These are phyloP conservation scores for Anthoceros angustus DNA, from an alignment of 225 moss, liverwort and hornwort species.

Conservation along the genomic window DNA sequence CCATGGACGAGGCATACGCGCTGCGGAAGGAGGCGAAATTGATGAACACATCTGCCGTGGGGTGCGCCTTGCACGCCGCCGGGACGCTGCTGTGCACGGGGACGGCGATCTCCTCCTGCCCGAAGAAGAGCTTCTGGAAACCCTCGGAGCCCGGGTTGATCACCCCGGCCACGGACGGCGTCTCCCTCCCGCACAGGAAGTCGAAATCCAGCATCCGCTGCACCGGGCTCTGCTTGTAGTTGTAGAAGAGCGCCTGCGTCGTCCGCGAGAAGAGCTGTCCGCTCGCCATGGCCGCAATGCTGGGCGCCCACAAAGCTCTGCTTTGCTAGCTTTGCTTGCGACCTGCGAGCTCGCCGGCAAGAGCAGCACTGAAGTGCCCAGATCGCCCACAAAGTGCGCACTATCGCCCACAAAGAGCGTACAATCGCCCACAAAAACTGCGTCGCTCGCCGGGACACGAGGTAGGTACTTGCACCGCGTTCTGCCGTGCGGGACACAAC, in stretches of 20 bases:
- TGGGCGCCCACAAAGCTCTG: neutral
- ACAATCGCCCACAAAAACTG: too few species aligned
- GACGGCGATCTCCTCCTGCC: slow-evolving; percentile 69
- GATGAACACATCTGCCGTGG: slow-evolving; percentile 96
- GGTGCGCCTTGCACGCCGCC: slow-evolving; percentile 59
- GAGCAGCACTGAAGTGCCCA: too few species aligned
- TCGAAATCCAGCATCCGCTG: slow-evolving; percentile 39
- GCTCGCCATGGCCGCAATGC: slow-evolving; percentile 26
- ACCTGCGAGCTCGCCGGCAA: neutral
- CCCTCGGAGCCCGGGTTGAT: slow-evolving; percentile 86
- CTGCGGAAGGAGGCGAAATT: slow-evolving; percentile 85
- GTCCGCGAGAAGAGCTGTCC: slow-evolving; percentile 85
- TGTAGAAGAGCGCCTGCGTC: slow-evolving; percentile 82
- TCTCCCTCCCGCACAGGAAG: slow-evolving; percentile 36
- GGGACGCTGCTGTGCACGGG: slow-evolving; percentile 76
- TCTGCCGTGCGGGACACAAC: too few species aligned
- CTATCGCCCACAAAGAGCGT: too few species aligned
- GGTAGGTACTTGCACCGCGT: too few species aligned
- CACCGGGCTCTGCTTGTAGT: slow-evolving; percentile 78
- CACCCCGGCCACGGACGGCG: slow-evolving; percentile 75
- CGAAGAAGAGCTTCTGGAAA: slow-evolving; percentile 88
- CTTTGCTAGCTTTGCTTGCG: neutral
- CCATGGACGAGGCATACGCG: slow-evolving; percentile 79
- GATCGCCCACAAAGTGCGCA: too few species aligned
- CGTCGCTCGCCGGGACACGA: too few species aligned